Percentiles rank a stretch among this genome's conserved stretches.
phyloP scores from a whole-genome alignment of 495 filamentous ascomycete genomes.

The Podospora didyma region DNA sequence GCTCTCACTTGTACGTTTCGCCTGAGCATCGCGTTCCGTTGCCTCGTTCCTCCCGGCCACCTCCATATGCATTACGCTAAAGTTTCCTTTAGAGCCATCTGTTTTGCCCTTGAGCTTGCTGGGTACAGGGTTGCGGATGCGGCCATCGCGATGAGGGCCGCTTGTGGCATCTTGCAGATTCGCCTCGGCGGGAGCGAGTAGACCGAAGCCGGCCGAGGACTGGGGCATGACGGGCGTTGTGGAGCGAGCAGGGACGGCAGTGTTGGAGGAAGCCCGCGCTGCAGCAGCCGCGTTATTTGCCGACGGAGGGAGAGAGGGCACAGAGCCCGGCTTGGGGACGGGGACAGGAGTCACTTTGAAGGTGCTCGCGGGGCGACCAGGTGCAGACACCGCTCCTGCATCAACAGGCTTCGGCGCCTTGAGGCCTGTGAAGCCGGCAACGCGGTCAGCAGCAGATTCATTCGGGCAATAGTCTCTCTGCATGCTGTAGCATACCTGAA shows the following conservation, averaged over 20 bases:
- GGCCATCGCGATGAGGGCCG: slow-evolving; percentile 39
- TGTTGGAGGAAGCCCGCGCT: slow-evolving; percentile 6
- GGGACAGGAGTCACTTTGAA: slow-evolving; percentile 21
- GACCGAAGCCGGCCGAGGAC: slow-evolving; percentile 10
- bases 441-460: slow-evolving; percentile 9
- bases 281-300: slow-evolving; percentile 4
- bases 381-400: not conserved
- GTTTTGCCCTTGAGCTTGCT: slow-evolving; percentile 55
- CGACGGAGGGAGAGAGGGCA: slow-evolving; percentile 14
- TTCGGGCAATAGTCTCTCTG: not conserved
- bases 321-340: slow-evolving; percentile 18
- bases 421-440: slow-evolving; percentile 7
- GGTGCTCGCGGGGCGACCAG: slow-evolving; percentile 4
- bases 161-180: slow-evolving; percentile 19
- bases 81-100: slow-evolving; percentile 55
- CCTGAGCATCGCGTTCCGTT: slow-evolving; percentile 45
- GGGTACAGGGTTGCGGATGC: slow-evolving; percentile 54
- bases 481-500: slow-evolving; percentile 15
- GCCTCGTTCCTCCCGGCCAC: slow-evolving; percentile 38
- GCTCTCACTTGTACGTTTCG: slow-evolving; percentile 54
- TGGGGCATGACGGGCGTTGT: not conserved
- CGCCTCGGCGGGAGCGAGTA: slow-evolving; percentile 14
- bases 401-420: slow-evolving; percentile 12
- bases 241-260: not conserved
- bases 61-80: slow-evolving; percentile 56